These are phyloP conservation scores for Paspalum vaginatum DNA, from an alignment of 176 grass and related monocot genomes.

Conservation along the genomic window DNA sequence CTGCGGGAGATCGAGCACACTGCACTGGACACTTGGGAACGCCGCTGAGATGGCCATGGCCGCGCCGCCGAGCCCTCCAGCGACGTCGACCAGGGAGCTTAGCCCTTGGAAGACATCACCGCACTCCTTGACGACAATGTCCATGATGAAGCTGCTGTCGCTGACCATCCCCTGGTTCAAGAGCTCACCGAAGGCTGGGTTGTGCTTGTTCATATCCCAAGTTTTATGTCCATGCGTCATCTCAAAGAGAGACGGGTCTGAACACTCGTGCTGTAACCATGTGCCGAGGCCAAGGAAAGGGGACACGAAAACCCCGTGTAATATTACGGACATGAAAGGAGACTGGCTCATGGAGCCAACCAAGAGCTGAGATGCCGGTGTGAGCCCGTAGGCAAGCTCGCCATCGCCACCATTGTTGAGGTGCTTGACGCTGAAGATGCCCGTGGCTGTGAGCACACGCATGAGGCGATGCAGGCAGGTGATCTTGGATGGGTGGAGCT, in stretches of 20 bases:
- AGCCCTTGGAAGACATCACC: slow-evolving; percentile 41
- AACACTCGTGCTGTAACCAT: slow-evolving; percentile 15
- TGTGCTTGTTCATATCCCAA: slow-evolving; percentile 14
- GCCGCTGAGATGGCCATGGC: slow-evolving; percentile 37
- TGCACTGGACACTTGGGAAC: slow-evolving; percentile 49
- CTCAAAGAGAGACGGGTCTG: slow-evolving; percentile 11
- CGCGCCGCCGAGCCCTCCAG: slow-evolving; percentile 28
- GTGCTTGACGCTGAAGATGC: background rate
- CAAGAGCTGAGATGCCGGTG: slow-evolving; percentile 30
- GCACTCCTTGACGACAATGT: slow-evolving; percentile 21
- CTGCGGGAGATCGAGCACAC: slow-evolving; percentile 52
- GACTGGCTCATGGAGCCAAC: background rate
- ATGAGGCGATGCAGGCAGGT: slow-evolving; percentile 28
- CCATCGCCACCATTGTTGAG: background rate
- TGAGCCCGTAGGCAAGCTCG: slow-evolving; percentile 22
- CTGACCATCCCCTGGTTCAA: slow-evolving; percentile 48
- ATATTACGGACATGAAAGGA: background rate
- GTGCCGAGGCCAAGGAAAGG: background rate
- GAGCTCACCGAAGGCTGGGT: background rate
- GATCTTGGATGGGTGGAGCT: slow-evolving; percentile 19
- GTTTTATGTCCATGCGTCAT: background rate
- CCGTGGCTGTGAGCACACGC: slow-evolving; percentile 9
- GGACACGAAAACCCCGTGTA: background rate
- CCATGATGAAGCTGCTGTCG: slow-evolving; percentile 35
- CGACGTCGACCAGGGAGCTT: slow-evolving; percentile 52